Base-by-base conservation (phyloP, 1,139 yeast genomes). In the Casaregolazyma lundiana region DNA sequence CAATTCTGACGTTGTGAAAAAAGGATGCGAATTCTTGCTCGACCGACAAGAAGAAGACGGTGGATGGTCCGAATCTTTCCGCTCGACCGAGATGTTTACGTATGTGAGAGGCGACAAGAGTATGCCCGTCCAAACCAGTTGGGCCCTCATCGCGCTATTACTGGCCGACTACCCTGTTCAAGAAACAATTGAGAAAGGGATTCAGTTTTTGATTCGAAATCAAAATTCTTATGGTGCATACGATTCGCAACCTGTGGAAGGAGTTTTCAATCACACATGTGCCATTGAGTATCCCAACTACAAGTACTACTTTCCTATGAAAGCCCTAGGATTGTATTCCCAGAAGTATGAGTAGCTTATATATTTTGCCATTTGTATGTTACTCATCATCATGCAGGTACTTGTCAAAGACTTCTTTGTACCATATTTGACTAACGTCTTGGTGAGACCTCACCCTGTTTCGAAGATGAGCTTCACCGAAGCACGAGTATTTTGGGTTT, bases 271-370 rank as follows among this genome's bases (percentile, higher is more conserved):
- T 64, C 97, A 92, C 61, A 81, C 88, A 2, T 77, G 80, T 72
- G 97, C 95, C 1, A 94, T 94, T 60, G 97, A 92, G 64, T 94
- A 94, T 63, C 98, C 98, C 38, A 85, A 88, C 54, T 94, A 94
- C 68, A 80, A 85, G 67, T 92, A 84, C 60, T 71, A 89, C 53
- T 94, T 94, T 66, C 83, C 97, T 2, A 85, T 92, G 60, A 92
- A 92, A 64, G 98, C 98, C 0, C 70, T 92, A 43, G 98, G 98
- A 0, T 72, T 92, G 59, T 90, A 84, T 42, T 54, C 66, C 2
- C 44, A 60, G 36, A 48, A 44, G 34, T 61, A 55, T 35, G 58
- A 35, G n/a, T 3, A 17, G 15, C 9, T n/a, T 7, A 15, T 11
- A 36, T 24, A 22, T 15, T 11, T 19, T 34, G 6, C 11, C 22